Evolutionary conservation across 805 yeast genomes (phyloP), one percentile per base, ranked within the genome.

Genomic region (Komagataella pseudopastoris): DNA sequence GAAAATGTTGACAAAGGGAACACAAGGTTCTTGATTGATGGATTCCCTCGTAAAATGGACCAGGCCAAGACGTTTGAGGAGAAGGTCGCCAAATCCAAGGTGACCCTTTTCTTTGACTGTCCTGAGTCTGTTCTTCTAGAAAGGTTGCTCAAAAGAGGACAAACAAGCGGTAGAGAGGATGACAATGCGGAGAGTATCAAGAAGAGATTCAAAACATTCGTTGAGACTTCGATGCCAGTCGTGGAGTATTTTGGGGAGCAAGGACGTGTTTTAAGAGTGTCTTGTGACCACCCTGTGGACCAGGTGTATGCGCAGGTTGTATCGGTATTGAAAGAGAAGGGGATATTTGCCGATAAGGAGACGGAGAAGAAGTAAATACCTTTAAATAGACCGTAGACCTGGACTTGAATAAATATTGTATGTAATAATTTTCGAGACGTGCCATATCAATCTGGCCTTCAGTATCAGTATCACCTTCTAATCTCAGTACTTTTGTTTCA

Each of bases 1-100:
- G 83, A 76, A 39, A 69, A 76, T 49, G 64, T 66, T 56, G 55
- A 58, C 3, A 63, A 71, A n/a, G 83, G 85, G 14, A 72, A 68
- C 22, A 74, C 73, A 51, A 80, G 80, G 58, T 91, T 90, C 65
- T 71, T 91, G 60, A 81, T 91, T 51, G 99, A 91, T 65, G 99
- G 99, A 0, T 91, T 93, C 77, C 99, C 99, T 49, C 79, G 98
- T 65, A 88, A 90, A 65, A 91, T 93, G 97, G 98, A 93, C 68
- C 99, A 91, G 71, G 98, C 98, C 0, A 54, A 85, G 45, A 85
- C 91, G n/a, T 91, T 91, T 64, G 98, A 91, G 69, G 80, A 85
- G 45, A 71, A 79, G 62, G 65, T 81, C 59, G 93, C 81, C 60
- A 83, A 75, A 65, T 83, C 87, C 55, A 72, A 80, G 23, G 78